phyloP scores from a whole-genome alignment of 176 grass and related monocot species.

The Ensete glaucum region DNA sequence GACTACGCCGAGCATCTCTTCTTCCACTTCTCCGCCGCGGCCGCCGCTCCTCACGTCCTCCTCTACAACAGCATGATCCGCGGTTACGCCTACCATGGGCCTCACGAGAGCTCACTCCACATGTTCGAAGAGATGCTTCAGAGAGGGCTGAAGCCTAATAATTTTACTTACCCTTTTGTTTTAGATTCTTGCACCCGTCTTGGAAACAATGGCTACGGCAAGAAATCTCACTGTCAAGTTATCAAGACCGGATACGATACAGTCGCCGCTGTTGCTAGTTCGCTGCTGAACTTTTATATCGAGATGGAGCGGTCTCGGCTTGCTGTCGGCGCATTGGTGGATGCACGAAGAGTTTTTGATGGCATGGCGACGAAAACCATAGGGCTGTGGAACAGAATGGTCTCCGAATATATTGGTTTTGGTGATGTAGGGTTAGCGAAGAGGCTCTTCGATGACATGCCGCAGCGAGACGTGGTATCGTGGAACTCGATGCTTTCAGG shows the following conservation, averaged over 20 bases:
- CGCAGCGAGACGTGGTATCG: conserved; percentile 29
- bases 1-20: conserved; percentile 34
- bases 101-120: conserved; percentile 10
- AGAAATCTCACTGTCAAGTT: conserved; percentile 24
- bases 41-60: conserved; percentile 1
- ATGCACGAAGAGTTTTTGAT: conserved; percentile 26
- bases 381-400: conserved; percentile 29
- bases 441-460: conserved; percentile 33
- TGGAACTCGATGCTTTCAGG: conserved; percentile 44
- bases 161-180: conserved; percentile 39
- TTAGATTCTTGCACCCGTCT: conserved; percentile 31
- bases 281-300: conserved; percentile 30
- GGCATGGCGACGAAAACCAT: conserved; percentile 11
- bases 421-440: conserved; percentile 11
- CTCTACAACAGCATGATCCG: conserved; percentile 49
- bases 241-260: conserved; percentile 22
- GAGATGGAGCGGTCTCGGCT: conserved; percentile 2
- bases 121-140: conserved; percentile 40
- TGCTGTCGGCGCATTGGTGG: conserved; percentile 3
- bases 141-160: conserved; percentile 21
- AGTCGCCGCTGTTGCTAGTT: conserved; percentile 26
- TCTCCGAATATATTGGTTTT: conserved; percentile 18
- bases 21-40: neutral
- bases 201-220: neutral
- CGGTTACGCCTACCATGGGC: conserved; percentile 23